A percentile compares a stretch with the other conserved stretches of the same genome.
These are phyloP conservation scores for Xylaria sp. DNA, from an alignment of 2,329 filamentous ascomycete species.

Conservation along the genomic window DNA sequence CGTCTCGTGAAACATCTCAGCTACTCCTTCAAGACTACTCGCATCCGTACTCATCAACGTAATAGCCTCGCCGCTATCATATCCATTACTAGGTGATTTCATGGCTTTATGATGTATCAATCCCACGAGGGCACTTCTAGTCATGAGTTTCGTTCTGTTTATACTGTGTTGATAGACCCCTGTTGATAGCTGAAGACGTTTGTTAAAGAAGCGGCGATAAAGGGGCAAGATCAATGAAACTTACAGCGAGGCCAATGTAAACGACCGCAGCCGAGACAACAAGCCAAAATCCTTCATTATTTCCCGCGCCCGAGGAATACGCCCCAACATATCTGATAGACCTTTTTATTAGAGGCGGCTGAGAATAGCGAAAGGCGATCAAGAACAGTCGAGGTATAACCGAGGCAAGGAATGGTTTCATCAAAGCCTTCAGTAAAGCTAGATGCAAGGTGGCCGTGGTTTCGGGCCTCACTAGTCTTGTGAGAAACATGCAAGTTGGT, in stretches of 20 bases:
- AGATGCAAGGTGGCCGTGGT: constrained; percentile 46
- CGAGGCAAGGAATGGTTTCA: constrained; percentile 46
- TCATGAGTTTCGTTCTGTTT: constrained; percentile 51
- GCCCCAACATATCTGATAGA: constrained; percentile 51
- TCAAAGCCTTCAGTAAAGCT: constrained; percentile 48
- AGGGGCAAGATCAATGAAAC: constrained; percentile 14
- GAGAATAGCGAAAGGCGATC: constrained; percentile 55
- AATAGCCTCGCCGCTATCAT: constrained; percentile 51
- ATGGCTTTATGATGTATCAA: constrained; percentile 53
- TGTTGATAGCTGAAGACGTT: constrained; percentile 47
- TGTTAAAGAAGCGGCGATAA: not conserved
- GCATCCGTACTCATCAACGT: constrained; percentile 58
- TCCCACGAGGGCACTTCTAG: constrained; percentile 51
- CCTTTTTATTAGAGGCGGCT: constrained; percentile 54
- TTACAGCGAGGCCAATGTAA: constrained; percentile 55
- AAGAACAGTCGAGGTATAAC: constrained; percentile 53
- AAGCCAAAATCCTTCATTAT: constrained; percentile 46
- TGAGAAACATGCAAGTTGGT: not conserved
- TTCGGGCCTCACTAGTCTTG: constrained; percentile 8
- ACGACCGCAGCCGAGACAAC: constrained; percentile 50
- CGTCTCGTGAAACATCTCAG: constrained; percentile 55
- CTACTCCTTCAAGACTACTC: constrained; percentile 49
- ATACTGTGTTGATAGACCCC: constrained; percentile 49
- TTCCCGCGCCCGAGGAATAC: constrained; percentile 13
- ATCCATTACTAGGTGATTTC: constrained; percentile 37